Evolutionary conservation across 768 basidiomycete species (phyloP), one percentile per base, ranked within the genome.

Genomic region (Ephemerocybe angulata): DNA sequence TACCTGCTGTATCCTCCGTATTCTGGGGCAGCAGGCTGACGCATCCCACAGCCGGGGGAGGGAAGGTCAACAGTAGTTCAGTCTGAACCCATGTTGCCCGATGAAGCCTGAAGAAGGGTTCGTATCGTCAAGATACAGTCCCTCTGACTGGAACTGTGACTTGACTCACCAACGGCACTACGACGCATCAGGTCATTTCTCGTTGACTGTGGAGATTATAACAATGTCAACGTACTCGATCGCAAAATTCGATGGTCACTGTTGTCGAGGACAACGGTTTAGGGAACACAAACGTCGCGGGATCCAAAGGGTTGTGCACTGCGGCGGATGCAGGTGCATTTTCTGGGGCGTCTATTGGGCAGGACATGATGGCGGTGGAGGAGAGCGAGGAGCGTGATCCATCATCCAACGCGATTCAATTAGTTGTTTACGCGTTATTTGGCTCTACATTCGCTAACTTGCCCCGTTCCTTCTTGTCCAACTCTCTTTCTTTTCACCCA

Each of bases 21-120:
- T 85, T 89, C 51, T 85, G 75, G 19, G 95, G 93, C 19, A 90
- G 68, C 42, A 96, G 72, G 11, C 85, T 80, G 52, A 95, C 83
- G 42, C 79, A 77, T 43, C 75, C 76, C 52, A 97, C 71, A 1
- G 72, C 65, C 0, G 93, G 93, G 25, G 90, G 83, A 11, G 93
- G 88, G 69, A 98, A 98, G 1, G 95, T 97, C 31, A 96, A 70
- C 61, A 94, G 81, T 15, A 98, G 78, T 62, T 97, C 95, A 0
- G 94, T 97, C 58, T 91, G 88, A n/a, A 86, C 80, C 95, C 95
- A 98, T 11, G 84, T 85, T 29, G 95, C 94, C 62, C 94, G 81
- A 62, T 95, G 93, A 35, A 94, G 79, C 94, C 94, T 95, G 63
- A 41, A 49, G 17, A 25, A 17, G 7, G 31, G n/a, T 40, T 10